These are phyloP conservation scores for Teunomyces funiuensis DNA, from an alignment of 805 yeast species.

Conservation along the genomic window DNA sequence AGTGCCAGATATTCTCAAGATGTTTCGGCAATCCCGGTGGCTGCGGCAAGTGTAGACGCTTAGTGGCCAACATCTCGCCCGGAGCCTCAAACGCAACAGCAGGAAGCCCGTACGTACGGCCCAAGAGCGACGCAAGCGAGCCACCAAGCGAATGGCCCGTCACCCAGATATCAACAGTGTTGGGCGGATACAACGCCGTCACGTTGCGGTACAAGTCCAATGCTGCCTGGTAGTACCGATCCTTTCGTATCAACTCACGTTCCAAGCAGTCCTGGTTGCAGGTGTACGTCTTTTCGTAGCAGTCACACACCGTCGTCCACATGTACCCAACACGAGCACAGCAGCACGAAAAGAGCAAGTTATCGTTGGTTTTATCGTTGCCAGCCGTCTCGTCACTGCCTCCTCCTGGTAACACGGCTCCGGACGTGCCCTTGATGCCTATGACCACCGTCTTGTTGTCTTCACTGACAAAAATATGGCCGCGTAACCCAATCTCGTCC, in stretches of 20 bases:
- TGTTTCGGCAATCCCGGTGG: constrained; percentile 86
- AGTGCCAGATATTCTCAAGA: constrained; percentile 86
- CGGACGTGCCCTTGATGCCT: constrained; percentile 88
- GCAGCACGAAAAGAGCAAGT: constrained; percentile 88
- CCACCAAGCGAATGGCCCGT: constrained; percentile 98
- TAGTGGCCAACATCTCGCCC: constrained; percentile 82
- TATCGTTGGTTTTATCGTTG: constrained; percentile 84
- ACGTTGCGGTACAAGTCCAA: constrained; percentile 77
- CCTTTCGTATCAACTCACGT: constrained; percentile 66
- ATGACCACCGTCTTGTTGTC: constrained; percentile 66
- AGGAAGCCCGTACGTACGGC: constrained; percentile 88
- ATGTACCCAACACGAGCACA: constrained; percentile 89
- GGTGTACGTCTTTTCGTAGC: constrained; percentile 78
- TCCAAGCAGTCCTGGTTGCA: constrained; percentile 90
- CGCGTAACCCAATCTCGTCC: constrained; percentile 82
- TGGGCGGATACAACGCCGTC: constrained; percentile 59
- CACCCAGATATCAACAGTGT: constrained; percentile 71
- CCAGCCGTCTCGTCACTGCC: constrained; percentile 66
- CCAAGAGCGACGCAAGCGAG: constrained; percentile 73
- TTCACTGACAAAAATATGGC: constrained; percentile 76
- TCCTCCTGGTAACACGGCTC: constrained; percentile 59
- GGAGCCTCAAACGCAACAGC: constrained; percentile 92
- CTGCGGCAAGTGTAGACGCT: constrained; percentile 82
- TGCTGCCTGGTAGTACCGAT: constrained; percentile 78
- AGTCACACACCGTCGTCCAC: constrained; percentile 96